A percentile compares a stretch with the other conserved stretches of the same genome.
These are phyloP conservation scores for Juncus effusus DNA, from an alignment of 176 grass and related monocot species.

Conservation along the genomic window DNA sequence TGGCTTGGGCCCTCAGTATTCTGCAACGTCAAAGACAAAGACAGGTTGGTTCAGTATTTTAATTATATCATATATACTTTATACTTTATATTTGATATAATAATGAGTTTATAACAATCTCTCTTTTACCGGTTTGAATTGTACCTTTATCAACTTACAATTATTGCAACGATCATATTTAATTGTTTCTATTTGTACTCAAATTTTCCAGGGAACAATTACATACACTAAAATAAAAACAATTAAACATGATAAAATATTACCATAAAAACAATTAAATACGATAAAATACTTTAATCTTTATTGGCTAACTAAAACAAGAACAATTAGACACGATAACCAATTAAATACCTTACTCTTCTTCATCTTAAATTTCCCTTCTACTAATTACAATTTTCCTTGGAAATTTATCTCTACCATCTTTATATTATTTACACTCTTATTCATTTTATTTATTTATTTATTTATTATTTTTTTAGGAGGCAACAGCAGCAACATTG, in stretches of 20 bases:
- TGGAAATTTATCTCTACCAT: background rate
- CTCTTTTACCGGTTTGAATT: background rate
- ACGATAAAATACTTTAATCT: too few species aligned
- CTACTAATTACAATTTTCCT: background rate
- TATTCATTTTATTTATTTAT: background rate
- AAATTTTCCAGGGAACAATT: too few species aligned
- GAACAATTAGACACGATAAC: too few species aligned
- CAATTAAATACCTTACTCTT: too few species aligned
- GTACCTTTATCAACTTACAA: too few species aligned
- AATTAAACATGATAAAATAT: too few species aligned
- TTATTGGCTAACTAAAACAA: too few species aligned
- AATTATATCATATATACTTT: background rate
- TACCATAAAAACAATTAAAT: too few species aligned
- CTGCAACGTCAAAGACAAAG: constrained; percentile 83
- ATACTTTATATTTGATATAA: background rate
- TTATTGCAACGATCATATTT: too few species aligned
- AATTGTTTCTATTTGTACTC: too few species aligned
- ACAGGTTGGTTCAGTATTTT: constrained; percentile 44
- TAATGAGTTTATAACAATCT: background rate
- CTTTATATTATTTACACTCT: background rate
- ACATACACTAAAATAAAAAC: too few species aligned
- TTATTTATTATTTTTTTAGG: constrained; percentile 27
- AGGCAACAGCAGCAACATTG: constrained; percentile 41
- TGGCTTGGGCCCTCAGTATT: constrained; percentile 94
- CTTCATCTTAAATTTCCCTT: too few species aligned